A percentile compares a stretch with the other conserved stretches of the same genome.
phyloP scores from a whole-genome alignment of 1,284 basidiomycete genomes.

The Papiliotrema nemorosa region DNA sequence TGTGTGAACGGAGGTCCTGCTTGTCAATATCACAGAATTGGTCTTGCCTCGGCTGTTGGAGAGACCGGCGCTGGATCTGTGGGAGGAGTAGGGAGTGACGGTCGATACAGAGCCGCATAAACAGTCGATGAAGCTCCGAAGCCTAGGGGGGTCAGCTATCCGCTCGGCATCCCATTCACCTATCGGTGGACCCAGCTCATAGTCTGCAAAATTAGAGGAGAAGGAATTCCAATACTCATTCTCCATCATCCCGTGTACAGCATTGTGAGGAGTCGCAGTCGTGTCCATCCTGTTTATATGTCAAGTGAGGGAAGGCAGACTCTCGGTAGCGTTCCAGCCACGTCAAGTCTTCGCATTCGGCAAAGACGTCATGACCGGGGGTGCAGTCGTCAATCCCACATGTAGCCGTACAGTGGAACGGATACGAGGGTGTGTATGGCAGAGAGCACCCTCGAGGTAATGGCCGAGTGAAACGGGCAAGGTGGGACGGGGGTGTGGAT shows the following conservation, averaged over 20 bases:
- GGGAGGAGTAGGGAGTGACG: conserved; percentile 2
- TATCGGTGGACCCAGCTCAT: conserved; percentile 34
- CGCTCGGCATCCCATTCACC: conserved; percentile 19
- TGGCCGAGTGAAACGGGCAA: no score
- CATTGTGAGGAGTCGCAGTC: no score
- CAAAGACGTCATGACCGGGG: no score
- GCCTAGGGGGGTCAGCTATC: conserved; percentile 20
- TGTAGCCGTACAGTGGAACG: no score
- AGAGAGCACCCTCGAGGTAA: no score
- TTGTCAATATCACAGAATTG: not conserved
- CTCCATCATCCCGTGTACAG: conserved; percentile 25
- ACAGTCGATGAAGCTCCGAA: conserved; percentile 44
- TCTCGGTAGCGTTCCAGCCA: no score
- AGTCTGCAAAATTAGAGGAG: conserved; percentile 30
- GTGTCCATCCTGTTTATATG: no score
- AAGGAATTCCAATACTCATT: conserved; percentile 31
- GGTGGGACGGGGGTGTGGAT: no score
- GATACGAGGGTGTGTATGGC: no score
- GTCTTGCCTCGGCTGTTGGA: not conserved
- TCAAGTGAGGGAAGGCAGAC: no score
- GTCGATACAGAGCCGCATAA: conserved; percentile 28
- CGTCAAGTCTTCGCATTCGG: no score
- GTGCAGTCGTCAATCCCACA: no score
- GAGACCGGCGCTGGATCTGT: not conserved
- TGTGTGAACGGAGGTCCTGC: conserved; percentile 4